A percentile compares a stretch with the other conserved stretches of the same genome.
These are phyloP conservation scores for Fomitopsis schrenkii DNA, from an alignment of 1,284 basidiomycete species.

Conservation along the genomic window DNA sequence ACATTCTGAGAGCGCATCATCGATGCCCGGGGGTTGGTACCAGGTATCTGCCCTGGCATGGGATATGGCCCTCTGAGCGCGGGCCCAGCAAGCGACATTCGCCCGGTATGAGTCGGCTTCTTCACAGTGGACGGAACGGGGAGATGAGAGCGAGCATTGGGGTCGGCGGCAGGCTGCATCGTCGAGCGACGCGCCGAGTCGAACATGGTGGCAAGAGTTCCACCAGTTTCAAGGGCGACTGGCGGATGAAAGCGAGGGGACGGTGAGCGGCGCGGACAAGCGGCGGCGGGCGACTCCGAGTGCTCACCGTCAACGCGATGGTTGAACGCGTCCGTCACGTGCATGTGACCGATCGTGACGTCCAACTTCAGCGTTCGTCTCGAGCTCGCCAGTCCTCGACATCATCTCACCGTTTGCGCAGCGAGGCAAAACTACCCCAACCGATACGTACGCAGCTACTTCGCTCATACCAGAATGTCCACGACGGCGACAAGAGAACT, in stretches of 20 bases:
- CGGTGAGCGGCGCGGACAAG: not conserved
- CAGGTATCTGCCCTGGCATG: constrained; percentile 33
- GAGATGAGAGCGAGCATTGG: constrained; percentile 40
- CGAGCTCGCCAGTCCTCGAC: not conserved
- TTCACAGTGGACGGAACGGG: constrained; percentile 60
- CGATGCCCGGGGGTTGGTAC: constrained; percentile 60
- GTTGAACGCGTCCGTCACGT: constrained; percentile 20
- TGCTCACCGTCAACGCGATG: constrained; percentile 5
- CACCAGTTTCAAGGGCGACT: not conserved
- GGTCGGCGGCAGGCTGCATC: constrained; percentile 50
- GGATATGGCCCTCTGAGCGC: constrained; percentile 54
- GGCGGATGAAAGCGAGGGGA: not conserved
- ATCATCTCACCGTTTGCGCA: no score
- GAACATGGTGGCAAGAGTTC: constrained; percentile 26
- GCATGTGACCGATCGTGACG: constrained; percentile 18
- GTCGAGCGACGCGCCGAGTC: constrained; percentile 54
- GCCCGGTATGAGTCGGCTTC: constrained; percentile 45
- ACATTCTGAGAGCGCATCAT: constrained; percentile 61
- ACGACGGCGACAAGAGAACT: constrained; percentile 33
- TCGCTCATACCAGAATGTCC: not conserved
- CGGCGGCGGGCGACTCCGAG: not conserved
- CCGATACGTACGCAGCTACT: no score
- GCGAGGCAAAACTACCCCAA: no score
- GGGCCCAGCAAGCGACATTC: constrained; percentile 70
- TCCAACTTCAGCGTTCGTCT: not conserved